These are phyloP conservation scores for Sanghuangporus baumii DNA, from an alignment of 1,284 basidiomycete genomes.

Conservation along the genomic window DNA sequence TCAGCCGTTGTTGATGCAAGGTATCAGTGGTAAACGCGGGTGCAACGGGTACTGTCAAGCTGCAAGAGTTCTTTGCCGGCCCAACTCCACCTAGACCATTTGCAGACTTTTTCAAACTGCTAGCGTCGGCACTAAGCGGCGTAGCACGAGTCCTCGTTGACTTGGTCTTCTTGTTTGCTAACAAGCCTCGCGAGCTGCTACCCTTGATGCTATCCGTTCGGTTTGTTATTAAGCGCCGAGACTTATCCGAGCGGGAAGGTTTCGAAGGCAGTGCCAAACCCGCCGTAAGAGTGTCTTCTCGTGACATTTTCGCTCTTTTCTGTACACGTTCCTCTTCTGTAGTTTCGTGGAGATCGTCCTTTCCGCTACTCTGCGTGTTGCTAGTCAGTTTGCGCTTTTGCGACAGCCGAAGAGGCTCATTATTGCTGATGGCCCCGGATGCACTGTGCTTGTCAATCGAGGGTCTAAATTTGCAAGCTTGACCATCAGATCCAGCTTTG, in stretches of 20 bases:
- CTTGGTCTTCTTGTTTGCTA: background rate
- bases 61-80: background rate
- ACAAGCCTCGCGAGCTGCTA: background rate
- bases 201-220: background rate
- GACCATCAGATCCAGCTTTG: background rate
- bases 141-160: background rate
- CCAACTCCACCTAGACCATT: background rate
- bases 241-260: background rate
- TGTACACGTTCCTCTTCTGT: background rate
- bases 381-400: no score
- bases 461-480: background rate
- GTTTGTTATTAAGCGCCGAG: background rate
- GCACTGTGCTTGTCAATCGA: background rate
- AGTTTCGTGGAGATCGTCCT: background rate
- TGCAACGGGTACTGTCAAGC: conserved; percentile 12
- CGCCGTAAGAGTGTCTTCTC: background rate
- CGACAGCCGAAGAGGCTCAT: no score
- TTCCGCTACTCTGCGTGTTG: background rate
- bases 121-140: background rate
- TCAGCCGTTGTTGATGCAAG: conserved; percentile 10
- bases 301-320: conserved; percentile 1
- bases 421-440: no score
- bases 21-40: conserved; percentile 12
- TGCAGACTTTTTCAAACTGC: background rate
- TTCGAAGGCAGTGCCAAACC: conserved; percentile 1